Evolutionary conservation across 2,329 filamentous ascomycete species (phyloP).

Genomic region (Boeremia lycopersici): DNA sequence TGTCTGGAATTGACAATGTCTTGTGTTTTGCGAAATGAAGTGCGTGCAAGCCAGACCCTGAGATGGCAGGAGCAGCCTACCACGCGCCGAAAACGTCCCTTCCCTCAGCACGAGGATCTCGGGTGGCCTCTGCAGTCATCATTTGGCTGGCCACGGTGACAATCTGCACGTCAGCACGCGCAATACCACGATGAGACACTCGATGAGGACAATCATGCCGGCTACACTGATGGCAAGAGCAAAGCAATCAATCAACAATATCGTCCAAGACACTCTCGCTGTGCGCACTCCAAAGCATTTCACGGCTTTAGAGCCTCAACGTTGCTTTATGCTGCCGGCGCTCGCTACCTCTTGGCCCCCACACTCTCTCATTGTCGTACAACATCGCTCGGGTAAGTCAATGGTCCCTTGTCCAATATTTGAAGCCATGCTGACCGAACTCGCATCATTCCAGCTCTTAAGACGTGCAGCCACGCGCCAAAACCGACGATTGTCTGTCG

Average conservation of each 20-base stretch:
- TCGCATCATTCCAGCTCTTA: conserved; percentile 12
- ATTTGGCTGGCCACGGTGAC: background rate
- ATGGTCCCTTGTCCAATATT: background rate
- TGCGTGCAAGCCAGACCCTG: background rate
- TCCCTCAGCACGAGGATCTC: background rate
- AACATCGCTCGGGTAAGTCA: background rate
- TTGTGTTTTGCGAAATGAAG: conserved; percentile 1
- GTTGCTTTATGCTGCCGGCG: background rate
- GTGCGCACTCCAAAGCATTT: background rate
- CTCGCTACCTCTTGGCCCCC: background rate
- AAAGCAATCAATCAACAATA: background rate
- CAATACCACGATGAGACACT: background rate
- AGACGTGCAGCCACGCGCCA: conserved; percentile 12
- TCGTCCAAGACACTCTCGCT: background rate
- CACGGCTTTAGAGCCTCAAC: background rate
- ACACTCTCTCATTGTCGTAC: background rate
- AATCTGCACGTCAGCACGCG: background rate
- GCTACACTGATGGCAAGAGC: background rate
- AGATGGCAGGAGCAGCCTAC: conserved; percentile 1
- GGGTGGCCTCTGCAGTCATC: conserved; percentile 1
- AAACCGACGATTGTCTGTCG: conserved; percentile 13
- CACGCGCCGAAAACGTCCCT: background rate
- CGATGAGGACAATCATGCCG: background rate
- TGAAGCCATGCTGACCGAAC: conserved; percentile 13
- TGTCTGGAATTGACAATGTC: background rate